Base-by-base conservation (phyloP, 495 filamentous ascomycete species). In the Umbilicaria muhlenbergii region DNA sequence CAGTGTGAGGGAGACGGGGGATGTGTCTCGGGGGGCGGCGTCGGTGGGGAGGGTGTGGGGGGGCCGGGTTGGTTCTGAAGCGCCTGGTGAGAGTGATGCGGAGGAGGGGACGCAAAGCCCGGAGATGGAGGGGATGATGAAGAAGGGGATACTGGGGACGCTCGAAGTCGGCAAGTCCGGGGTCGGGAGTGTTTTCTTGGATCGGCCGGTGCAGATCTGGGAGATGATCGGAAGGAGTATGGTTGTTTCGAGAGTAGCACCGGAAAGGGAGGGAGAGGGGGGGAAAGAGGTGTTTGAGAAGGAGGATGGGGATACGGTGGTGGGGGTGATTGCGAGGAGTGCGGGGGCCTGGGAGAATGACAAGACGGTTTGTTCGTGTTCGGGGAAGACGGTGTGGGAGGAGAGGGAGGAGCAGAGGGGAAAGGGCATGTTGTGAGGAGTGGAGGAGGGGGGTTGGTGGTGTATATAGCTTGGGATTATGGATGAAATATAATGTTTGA, bases 281-380 rank as follows among this genome's bases (percentile, higher is more conserved):
- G 24, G 63, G 52, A 48, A 56, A 49, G 56, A 53, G 39, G 62
- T 64, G 38, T 59, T 60, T 3, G 58, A 75, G 48, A 66, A 65
- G 50, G 80, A 88, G 52, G 83, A 92, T 53, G 69, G 75, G 39
- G 77, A 92, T 55, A 89, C 86, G 28, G 64, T 94, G 34, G 81
- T 94, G 6, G 91, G 91, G 31, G 86, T 96, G 41, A 83, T 96
- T 58, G 91, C 91, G 36, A 69, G 91, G 56, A 94, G 86, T 62
- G 88, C 91, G 18, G 91, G 91, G 12, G 80, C 93, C 41, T 96
- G 91, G 91, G 88, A 95, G 59, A 96, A 98, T 56, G 86, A 94
- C 58, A 98, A 95, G 71, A 94, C 82, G 54, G 91, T 98, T 21
- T 79, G 79, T 58, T 89, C 83, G 12, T 96, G 91, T 62, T 92